Conservation (phyloP, 1,284 basidiomycete genomes). For the Neolentinus lepideus region DNA sequence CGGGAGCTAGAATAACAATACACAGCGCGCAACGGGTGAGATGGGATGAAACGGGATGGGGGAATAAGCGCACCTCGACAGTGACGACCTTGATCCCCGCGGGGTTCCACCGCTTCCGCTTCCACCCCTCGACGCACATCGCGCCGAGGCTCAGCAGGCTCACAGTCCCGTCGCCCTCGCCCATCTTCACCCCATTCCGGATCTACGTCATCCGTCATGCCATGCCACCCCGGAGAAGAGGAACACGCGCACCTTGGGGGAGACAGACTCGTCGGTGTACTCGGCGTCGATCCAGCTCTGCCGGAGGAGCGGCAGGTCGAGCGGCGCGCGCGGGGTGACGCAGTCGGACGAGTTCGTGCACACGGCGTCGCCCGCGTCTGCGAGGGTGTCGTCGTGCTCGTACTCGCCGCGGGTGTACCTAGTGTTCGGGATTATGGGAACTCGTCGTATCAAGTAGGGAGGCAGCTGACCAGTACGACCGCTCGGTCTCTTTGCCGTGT, state of each 20-base stretch:
- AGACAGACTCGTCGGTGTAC: constrained; percentile 58
- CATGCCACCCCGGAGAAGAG: neutral
- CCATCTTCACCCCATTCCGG: constrained; percentile 80
- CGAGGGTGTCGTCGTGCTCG: constrained; percentile 54
- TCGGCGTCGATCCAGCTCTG: constrained; percentile 81
- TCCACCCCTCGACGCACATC: constrained; percentile 97
- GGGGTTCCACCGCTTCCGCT: constrained; percentile 88
- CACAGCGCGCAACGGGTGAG: constrained; percentile 3
- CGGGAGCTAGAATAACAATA: constrained; percentile 62
- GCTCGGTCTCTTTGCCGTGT: constrained; percentile 94
- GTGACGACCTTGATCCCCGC: constrained; percentile 83
- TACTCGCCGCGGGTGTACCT: constrained; percentile 72
- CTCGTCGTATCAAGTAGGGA: neutral
- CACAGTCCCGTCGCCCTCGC: constrained; percentile 96
- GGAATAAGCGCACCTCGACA: constrained; percentile 56
- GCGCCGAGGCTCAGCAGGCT: constrained; percentile 84
- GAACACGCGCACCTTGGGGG: constrained; percentile 56
- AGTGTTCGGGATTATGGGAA: neutral
- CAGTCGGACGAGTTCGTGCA: constrained; percentile 35
- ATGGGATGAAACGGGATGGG: neutral
- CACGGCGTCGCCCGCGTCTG: constrained; percentile 35
- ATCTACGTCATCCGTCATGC: constrained; percentile 31
- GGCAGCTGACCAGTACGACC: constrained; percentile 63
- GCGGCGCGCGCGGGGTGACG: constrained; percentile 33
- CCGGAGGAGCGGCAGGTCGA: constrained; percentile 54